Evolutionary conservation across 192 early-diverging fungal genomes (phyloP).

Genomic region (Kickxella alabastrina): DNA sequence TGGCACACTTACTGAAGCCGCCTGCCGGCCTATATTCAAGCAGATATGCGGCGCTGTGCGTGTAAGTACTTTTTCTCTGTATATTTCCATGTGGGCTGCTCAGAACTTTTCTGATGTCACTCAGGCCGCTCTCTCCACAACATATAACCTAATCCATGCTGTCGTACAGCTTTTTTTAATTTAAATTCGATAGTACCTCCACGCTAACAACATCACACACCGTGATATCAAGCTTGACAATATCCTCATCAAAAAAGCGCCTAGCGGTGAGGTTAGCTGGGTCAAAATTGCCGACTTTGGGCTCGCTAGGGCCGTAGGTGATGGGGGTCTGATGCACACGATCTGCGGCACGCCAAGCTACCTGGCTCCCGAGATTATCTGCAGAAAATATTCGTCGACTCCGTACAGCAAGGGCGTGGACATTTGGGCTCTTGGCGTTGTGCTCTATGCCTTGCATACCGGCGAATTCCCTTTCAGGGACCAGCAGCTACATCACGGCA

Average conservation of each 20-base stretch:
- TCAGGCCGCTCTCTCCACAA: too few relatives aligned
- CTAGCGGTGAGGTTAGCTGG: constrained; percentile 4
- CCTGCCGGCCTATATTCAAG: constrained; percentile 45
- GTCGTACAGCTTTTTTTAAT: too few relatives aligned
- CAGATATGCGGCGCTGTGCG: constrained; percentile 48
- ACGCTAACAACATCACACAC: constrained; percentile 80
- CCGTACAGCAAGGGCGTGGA: constrained; percentile 47
- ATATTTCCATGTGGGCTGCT: too few relatives aligned
- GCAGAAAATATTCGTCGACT: constrained; percentile 27
- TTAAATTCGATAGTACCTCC: constrained; percentile 89
- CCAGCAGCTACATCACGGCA: constrained; percentile 10
- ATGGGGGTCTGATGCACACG: constrained; percentile 49
- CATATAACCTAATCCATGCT: too few relatives aligned
- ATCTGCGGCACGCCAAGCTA: constrained; percentile 59
- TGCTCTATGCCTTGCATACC: constrained; percentile 40
- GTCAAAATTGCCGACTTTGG: constrained; percentile 69
- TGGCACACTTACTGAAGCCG: constrained; percentile 30
- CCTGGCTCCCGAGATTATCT: constrained; percentile 53
- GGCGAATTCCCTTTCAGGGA: constrained; percentile 46
- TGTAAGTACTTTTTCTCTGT: background rate
- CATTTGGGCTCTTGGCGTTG: constrained; percentile 52
- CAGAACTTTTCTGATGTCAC: background rate
- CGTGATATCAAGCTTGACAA: constrained; percentile 93
- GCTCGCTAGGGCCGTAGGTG: constrained; percentile 49
- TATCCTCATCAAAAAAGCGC: constrained; percentile 43